Evolutionary conservation across 2,329 filamentous ascomycete genomes (phyloP).

Genomic region (Aschersonia sp.): DNA sequence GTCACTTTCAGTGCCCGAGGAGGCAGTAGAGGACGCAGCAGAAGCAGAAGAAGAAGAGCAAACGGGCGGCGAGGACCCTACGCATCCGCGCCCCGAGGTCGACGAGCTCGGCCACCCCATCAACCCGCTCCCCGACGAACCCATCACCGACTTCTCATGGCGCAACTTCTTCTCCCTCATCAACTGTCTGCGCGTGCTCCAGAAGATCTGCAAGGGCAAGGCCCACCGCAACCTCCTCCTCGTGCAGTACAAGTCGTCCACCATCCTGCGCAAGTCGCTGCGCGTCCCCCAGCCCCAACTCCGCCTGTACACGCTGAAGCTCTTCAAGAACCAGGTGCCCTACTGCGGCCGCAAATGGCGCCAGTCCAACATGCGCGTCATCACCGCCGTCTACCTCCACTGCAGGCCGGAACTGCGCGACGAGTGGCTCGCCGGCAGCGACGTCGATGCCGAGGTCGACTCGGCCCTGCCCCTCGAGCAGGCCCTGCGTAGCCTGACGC

Average conservation of each 20-base stretch:
- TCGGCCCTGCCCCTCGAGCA: constrained; percentile 87
- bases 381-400: constrained; percentile 90
- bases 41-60: constrained; percentile 10
- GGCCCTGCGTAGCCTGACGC: constrained; percentile 73
- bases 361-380: constrained; percentile 96
- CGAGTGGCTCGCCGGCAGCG: constrained; percentile 84
- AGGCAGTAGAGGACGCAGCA: constrained; percentile 6
- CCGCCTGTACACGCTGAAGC: constrained; percentile 86
- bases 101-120: constrained; percentile 81
- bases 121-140: constrained; percentile 52
- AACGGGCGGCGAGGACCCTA: constrained; percentile 18
- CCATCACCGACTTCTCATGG: constrained; percentile 81
- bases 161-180: constrained; percentile 93
- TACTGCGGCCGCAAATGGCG: constrained; percentile 98
- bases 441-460: constrained; percentile 88
- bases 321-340: constrained; percentile 97
- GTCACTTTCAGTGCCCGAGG: constrained; percentile 24
- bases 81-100: constrained; percentile 41
- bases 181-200: constrained; percentile 90
- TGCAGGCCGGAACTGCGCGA: constrained; percentile 86
- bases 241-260: constrained; percentile 89
- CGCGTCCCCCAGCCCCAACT: constrained; percentile 81
- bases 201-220: constrained; percentile 94
- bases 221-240: constrained; percentile 87
- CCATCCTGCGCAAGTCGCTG: constrained; percentile 80